Evolutionary conservation across 495 filamentous ascomycete genomes (phyloP).

Genomic region (Bathelium albidoporum): DNA sequence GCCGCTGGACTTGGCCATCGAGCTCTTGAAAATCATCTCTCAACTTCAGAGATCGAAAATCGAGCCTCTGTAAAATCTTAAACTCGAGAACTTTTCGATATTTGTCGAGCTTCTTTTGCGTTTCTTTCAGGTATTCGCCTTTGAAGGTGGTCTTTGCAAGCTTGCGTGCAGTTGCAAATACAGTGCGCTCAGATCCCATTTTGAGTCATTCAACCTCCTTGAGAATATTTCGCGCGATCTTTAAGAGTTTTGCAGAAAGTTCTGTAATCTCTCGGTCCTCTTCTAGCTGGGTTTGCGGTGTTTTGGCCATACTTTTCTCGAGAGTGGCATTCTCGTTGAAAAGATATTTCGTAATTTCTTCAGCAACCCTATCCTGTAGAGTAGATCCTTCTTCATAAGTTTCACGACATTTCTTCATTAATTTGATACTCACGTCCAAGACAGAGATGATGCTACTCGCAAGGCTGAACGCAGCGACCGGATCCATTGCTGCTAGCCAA

Average conservation of each 20-base stretch:
- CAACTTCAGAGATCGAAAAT: conserved; percentile 2
- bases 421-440: not conserved
- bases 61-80: not conserved
- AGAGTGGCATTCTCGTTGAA: not conserved
- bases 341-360: not conserved
- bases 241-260: not conserved
- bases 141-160: conserved; percentile 1
- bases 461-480: not conserved
- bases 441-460: not conserved
- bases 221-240: not conserved
- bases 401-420: not conserved
- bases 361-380: not conserved
- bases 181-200: not conserved
- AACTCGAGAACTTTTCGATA: not conserved
- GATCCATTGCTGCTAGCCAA: not conserved
- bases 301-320: not conserved
- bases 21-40: not conserved
- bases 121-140: not conserved
- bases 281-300: not conserved
- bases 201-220: not conserved
- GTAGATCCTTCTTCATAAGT: not conserved
- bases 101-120: not conserved
- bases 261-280: not conserved
- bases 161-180: not conserved
- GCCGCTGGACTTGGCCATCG: not conserved